A percentile compares a stretch with the other conserved stretches of the same genome.
These are phyloP conservation scores for Epichloe scottii DNA, from an alignment of 2,329 filamentous ascomycete genomes.

Conservation along the genomic window DNA sequence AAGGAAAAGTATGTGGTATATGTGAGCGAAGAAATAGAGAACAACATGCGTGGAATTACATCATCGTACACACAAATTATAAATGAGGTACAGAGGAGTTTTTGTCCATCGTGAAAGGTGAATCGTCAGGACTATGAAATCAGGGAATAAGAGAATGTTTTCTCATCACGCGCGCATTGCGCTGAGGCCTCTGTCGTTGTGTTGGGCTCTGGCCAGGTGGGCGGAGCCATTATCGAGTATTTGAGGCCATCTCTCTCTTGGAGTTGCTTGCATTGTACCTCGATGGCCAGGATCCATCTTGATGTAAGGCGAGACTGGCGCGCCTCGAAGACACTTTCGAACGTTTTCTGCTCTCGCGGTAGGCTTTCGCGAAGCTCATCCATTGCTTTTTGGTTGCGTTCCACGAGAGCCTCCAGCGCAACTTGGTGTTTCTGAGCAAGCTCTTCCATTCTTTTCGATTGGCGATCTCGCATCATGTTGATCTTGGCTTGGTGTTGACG, in stretches of 20 bases:
- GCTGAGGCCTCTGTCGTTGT: not conserved
- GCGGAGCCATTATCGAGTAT: conserved; percentile 26
- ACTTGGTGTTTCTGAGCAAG: conserved; percentile 40
- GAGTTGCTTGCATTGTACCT: conserved; percentile 41
- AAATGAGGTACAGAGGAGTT: not conserved
- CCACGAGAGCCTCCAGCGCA: conserved; percentile 34
- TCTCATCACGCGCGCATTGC: not conserved
- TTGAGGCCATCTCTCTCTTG: conserved; percentile 29
- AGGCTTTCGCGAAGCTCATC: conserved; percentile 35
- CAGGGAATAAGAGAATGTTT: not conserved
- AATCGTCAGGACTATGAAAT: not conserved
- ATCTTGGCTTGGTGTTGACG: conserved; percentile 47
- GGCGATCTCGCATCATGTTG: conserved; percentile 52
- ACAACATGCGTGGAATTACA: not conserved
- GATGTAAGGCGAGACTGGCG: conserved; percentile 32
- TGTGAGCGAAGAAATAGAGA: not conserved
- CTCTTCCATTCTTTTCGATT: conserved; percentile 49
- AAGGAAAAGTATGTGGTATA: not conserved
- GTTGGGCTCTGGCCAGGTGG: conserved; percentile 17
- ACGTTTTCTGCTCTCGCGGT: conserved; percentile 34
- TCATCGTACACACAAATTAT: not conserved
- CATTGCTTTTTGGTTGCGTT: conserved; percentile 34
- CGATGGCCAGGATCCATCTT: conserved; percentile 40
- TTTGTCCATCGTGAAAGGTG: not conserved
- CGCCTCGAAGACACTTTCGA: conserved; percentile 31